Evolutionary conservation across 768 basidiomycete genomes (phyloP).

Genomic region (Gymnopilus dilepis): DNA sequence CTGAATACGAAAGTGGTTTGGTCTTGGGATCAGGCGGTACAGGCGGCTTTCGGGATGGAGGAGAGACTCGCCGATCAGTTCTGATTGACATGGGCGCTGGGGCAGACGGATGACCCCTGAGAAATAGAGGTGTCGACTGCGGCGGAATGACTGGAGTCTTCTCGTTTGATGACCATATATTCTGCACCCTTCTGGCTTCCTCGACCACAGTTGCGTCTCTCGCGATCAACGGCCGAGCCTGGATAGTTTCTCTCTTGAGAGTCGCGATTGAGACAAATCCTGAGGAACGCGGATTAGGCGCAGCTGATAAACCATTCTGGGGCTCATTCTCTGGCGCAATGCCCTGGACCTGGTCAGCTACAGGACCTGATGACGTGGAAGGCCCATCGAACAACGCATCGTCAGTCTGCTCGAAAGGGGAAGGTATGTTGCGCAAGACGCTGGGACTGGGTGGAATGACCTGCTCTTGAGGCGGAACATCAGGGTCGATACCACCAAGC

Average conservation of each 20-base stretch:
- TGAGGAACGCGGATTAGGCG: constrained; percentile 76
- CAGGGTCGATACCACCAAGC: constrained; percentile 70
- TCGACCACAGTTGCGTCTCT: constrained; percentile 36
- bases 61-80: constrained; percentile 42
- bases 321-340: constrained; percentile 9
- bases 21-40: constrained; percentile 16
- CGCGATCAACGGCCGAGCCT: constrained; percentile 18
- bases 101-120: constrained; percentile 29
- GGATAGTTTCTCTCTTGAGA: constrained; percentile 47
- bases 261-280: constrained; percentile 74
- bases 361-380: constrained; percentile 3
- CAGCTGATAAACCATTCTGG: constrained; percentile 33
- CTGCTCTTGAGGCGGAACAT: constrained; percentile 57
- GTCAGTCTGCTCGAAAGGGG: constrained; percentile 12
- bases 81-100: constrained; percentile 36
- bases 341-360: constrained; percentile 9
- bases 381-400: constrained; percentile 16
- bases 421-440: constrained; percentile 24
- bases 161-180: constrained; percentile 40
- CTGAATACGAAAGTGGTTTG: constrained; percentile 30
- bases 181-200: constrained; percentile 43
- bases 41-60: constrained; percentile 31
- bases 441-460: constrained; percentile 47
- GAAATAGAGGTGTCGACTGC: constrained; percentile 25
- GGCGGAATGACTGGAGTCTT: constrained; percentile 19